These are phyloP conservation scores for Ceratobasidium sp. DNA, from an alignment of 1,284 basidiomycete species.

Conservation along the genomic window DNA sequence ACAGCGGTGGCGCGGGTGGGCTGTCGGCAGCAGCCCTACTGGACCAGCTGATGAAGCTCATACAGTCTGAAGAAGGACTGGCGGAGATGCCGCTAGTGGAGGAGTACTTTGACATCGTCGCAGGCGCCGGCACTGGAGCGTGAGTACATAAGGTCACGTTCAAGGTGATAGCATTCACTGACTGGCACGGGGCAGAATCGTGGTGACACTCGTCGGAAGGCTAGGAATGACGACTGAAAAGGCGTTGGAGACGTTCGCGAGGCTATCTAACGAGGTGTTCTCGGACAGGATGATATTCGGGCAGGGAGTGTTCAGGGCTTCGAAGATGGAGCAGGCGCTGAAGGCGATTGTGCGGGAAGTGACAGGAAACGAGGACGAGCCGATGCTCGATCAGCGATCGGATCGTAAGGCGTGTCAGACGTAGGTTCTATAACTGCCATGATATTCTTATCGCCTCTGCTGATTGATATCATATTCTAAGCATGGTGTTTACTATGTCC, in stretches of 20 bases:
- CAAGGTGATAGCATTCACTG: too few relatives aligned
- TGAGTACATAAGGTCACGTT: not conserved
- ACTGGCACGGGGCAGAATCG: not conserved
- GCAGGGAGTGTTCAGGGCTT: constrained; percentile 3
- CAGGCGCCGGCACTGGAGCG: constrained; percentile 3
- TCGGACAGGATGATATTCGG: not conserved
- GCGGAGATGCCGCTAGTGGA: not conserved
- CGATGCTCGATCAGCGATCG: not conserved
- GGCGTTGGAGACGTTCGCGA: not conserved
- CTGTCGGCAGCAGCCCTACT: not conserved
- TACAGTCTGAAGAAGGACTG: not conserved
- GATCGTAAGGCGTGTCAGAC: too few relatives aligned
- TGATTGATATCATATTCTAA: too few relatives aligned
- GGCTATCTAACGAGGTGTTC: constrained; percentile 7
- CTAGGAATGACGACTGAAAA: constrained; percentile 6
- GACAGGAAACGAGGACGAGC: constrained; percentile 20
- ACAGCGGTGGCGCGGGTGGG: not conserved
- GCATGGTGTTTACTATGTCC: constrained; percentile 28
- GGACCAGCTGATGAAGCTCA: not conserved
- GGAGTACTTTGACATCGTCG: constrained; percentile 24
- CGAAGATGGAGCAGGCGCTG: constrained; percentile 13
- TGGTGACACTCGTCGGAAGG: not conserved
- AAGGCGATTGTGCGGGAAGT: not conserved
- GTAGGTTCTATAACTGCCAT: too few relatives aligned
- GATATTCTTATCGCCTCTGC: not conserved